Evolutionary conservation across 163 green algal species (phyloP).

Genomic region (Volvox carteri): DNA sequence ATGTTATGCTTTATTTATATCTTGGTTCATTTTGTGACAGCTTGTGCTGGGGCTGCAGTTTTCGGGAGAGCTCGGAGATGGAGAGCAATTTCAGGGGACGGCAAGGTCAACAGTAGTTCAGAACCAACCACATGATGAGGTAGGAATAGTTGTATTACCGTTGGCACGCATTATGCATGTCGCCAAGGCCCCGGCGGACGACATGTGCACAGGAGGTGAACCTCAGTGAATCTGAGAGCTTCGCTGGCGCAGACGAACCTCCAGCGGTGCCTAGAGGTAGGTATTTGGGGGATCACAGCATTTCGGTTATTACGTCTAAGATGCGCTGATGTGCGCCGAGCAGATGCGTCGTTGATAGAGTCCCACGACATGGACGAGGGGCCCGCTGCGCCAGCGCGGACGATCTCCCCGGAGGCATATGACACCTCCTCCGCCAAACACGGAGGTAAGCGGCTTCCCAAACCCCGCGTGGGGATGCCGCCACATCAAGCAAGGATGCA

Average conservation of each 20-base stretch:
- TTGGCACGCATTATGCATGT: background rate
- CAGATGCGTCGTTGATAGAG: constrained; percentile 65
- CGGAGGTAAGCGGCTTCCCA: constrained; percentile 28
- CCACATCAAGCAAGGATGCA: too few species aligned
- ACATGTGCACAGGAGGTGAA: constrained; percentile 68
- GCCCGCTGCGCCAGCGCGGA: constrained; percentile 45
- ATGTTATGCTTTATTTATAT: background rate
- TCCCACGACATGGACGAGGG: constrained; percentile 60
- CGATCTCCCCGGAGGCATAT: constrained; percentile 37
- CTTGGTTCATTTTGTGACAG: background rate
- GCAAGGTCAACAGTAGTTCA: constrained; percentile 61
- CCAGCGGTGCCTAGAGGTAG: constrained; percentile 52
- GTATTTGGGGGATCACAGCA: background rate
- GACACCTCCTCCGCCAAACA: constrained; percentile 1
- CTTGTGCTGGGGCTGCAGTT: constrained; percentile 2
- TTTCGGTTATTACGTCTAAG: background rate
- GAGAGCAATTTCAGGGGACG: constrained; percentile 52
- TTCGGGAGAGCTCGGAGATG: constrained; percentile 44
- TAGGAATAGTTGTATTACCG: constrained; percentile 3
- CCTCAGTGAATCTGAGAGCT: constrained; percentile 69
- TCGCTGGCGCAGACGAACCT: constrained; percentile 59
- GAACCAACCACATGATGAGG: constrained; percentile 75
- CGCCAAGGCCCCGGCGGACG: background rate
- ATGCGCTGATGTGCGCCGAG: background rate
- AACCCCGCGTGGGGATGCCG: too few species aligned